phyloP scores from a whole-genome alignment of 1,139 yeast genomes.

The Nadsonia starkeyi-henricii region DNA sequence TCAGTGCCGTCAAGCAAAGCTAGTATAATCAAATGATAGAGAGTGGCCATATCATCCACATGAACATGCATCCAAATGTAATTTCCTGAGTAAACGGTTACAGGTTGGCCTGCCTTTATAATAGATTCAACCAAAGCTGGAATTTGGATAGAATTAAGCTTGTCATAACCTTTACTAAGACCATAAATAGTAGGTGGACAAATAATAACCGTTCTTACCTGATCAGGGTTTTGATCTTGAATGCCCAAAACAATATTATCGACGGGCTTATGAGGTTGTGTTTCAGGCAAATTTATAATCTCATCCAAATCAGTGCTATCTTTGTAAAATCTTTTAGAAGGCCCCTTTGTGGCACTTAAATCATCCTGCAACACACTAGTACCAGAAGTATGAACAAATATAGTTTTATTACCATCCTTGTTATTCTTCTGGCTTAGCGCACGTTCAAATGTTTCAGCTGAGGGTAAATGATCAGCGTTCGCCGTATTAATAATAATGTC shows the following conservation, averaged over 20 bases:
- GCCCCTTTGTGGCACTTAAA: slow-evolving; percentile 16
- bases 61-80: slow-evolving; percentile 29
- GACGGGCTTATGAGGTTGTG: slow-evolving; percentile 29
- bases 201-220: slow-evolving; percentile 11
- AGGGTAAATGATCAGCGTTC: slow-evolving; percentile 26
- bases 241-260: slow-evolving; percentile 18
- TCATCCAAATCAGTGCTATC: slow-evolving; percentile 17
- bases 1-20: background rate
- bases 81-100: slow-evolving; percentile 24
- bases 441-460: slow-evolving; percentile 19
- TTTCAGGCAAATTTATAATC: slow-evolving; percentile 21
- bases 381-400: slow-evolving; percentile 31
- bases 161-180: slow-evolving; percentile 26
- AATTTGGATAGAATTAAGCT: slow-evolving; percentile 24
- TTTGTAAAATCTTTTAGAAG: slow-evolving; percentile 24
- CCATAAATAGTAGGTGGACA: slow-evolving; percentile 21
- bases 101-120: slow-evolving; percentile 20
- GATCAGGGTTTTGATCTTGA: slow-evolving; percentile 7
- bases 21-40: slow-evolving; percentile 14
- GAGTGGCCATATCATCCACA: slow-evolving; percentile 27
- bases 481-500: slow-evolving; percentile 29
- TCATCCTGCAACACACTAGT: slow-evolving; percentile 24
- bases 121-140: slow-evolving; percentile 21
- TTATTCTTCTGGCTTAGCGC: slow-evolving; percentile 14
- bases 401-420: slow-evolving; percentile 18